Base-by-base conservation (phyloP, 805 yeast species). In the Saturnispora ahearnii region DNA sequence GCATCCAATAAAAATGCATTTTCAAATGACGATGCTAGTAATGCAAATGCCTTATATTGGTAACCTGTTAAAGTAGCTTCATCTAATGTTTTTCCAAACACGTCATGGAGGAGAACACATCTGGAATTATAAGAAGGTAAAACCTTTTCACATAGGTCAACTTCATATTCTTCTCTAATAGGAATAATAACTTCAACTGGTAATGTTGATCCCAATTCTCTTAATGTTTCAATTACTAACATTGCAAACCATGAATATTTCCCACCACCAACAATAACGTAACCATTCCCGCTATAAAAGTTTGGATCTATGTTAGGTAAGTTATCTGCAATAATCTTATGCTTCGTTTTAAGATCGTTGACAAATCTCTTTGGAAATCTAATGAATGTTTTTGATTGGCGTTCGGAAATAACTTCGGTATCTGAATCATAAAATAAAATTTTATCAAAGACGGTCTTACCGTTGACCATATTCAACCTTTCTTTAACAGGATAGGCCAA, bases 1-100 rank as follows among this genome's bases (percentile, higher is more conserved):
- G 74, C 66, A 58, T 74, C 79, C 29, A 75, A 57, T 9, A 72
- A 53, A 4, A 75, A 59, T n/a, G 69, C 69, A 49, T 74, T 71
- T 50, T 75, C 77, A 59, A 75, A 75, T 12, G 73, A 67, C 13
- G 78, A 72, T 1, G 73, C 65, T 59, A 87, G 56, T 31, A 75
- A 56, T 13, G 78, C 78, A 31, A 75, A 59, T 2, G 67, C 63
- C 52, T 72, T 72, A 51, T 62, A 59, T 51, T 69, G 75, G 51
- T 68, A 72, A n/a, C 71, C 72, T 12, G 51, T 58, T 47, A 57
- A 55, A 40, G 45, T 57, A 32, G 62, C 58, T 15, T 57, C 52
- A 2, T 55, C 44, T 21, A 64, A 41, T 5, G 54, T 57, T 10
- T 36, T 54, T 12, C 71, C 76, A 29, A 74, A 57, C 15, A 68